Percentiles rank a stretch among this genome's conserved stretches.
phyloP scores from a whole-genome alignment of 2,329 filamentous ascomycete species.

The Fusarium sp. region DNA sequence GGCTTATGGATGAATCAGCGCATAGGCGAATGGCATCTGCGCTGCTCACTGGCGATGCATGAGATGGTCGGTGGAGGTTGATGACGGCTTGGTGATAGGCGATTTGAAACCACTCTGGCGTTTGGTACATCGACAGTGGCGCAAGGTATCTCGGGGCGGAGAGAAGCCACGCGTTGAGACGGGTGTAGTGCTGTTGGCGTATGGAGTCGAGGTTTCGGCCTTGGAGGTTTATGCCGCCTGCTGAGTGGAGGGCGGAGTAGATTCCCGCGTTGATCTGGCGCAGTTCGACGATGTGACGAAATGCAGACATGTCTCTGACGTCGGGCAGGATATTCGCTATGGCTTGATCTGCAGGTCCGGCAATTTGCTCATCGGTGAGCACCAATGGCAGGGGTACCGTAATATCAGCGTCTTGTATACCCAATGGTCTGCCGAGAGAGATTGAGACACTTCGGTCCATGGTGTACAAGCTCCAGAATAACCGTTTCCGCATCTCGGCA shows the following conservation, averaged over 20 bases:
- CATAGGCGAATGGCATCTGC: conserved; percentile 38
- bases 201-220: conserved; percentile 30
- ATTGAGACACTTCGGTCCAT: conserved; percentile 41
- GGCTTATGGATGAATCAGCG: conserved; percentile 38
- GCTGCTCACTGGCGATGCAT: conserved; percentile 38
- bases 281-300: conserved; percentile 35
- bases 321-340: conserved; percentile 30
- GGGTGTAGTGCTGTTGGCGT: conserved; percentile 34
- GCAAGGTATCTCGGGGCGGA: conserved; percentile 35
- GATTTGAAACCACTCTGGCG: conserved; percentile 40
- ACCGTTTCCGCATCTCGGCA: conserved; percentile 35
- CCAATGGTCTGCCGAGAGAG: conserved; percentile 28
- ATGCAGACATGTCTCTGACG: conserved; percentile 37
- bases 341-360: conserved; percentile 16
- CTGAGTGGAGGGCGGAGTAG: conserved; percentile 36
- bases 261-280: conserved; percentile 34
- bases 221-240: conserved; percentile 29
- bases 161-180: conserved; percentile 35
- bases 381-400: conserved; percentile 29
- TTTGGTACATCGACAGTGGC: conserved; percentile 40
- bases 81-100: conserved; percentile 40
- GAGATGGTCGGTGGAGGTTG: conserved; percentile 36
- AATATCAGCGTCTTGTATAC: conserved; percentile 38
- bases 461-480: conserved; percentile 39
- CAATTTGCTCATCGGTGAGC: conserved; percentile 31